Evolutionary conservation across 345 rosid species (phyloP), one percentile per base, ranked within the genome.

Genomic region (Trapa incisa): DNA sequence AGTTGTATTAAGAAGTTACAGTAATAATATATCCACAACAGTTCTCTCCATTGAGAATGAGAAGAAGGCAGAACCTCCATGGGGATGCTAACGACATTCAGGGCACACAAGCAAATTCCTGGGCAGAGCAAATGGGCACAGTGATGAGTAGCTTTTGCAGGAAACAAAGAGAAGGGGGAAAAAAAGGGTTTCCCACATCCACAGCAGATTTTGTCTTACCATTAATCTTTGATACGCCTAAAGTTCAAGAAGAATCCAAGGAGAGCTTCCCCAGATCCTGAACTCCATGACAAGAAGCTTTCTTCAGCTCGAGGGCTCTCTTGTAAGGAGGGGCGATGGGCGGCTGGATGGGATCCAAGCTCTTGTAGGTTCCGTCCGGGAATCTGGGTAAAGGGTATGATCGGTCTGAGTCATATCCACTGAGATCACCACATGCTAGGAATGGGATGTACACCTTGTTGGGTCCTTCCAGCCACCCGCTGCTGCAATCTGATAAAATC

Each of bases 301-400:
- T 91, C 85, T 91, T 94, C 84, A 89, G 74, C 73, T 89, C 92
- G 67, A 91, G 92, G 45, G 95, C 96, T 78, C 93, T 78, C 82
- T 85, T 83, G 66, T 89, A 89, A 70, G 97, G 96, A 3, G 97
- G 99, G 13, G 96, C 96, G 56, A 89, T 87, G 11, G 99, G 97
- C 22, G 96, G 91, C 63, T 94, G 97, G 54, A 94, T 84, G 60
- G 96, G 96, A 76, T 89, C 91, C 77, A 94, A 75, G 75, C 92
- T 87, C 82, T 82, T 86, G 78, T 87, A 83, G 11, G 75, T 75
- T n/a, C 96, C 91, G 2, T 85, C 93, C 1, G 88, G 86, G 43
- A 75, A 87, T 85, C 80, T 87, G 0, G 96, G 91, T 1, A 89
- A 85, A 2, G 96, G 99, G 77, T 91, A 94, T 17, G 96, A 94